Evolutionary conservation across 306 rosid species (phyloP), one percentile per base, ranked within the genome.

Genomic region (Vigna angularis): DNA sequence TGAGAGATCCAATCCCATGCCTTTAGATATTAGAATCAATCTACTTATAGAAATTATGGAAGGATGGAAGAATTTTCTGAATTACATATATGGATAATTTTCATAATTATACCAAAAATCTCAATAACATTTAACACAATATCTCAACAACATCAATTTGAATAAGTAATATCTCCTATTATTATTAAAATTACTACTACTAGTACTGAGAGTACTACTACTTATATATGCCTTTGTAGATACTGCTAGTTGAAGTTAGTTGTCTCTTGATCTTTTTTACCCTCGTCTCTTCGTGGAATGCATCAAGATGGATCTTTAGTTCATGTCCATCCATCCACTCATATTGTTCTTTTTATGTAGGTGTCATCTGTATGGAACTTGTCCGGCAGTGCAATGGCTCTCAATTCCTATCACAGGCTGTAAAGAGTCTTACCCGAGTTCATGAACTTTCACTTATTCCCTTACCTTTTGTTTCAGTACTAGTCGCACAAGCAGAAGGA

Each of bases 401-500:
- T 2, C 74, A 77, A 50, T 86, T 79, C 64, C 72, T 92, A 78
- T 79, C 83, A 66, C 85, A 34, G 74, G 97, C 98, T 63, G 73
- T 84, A 38, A 75, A 71, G 75, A 94, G 95, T 86, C 93, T 92
- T 65, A 22, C 64, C 64, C 81, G 85, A 88, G 93, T 90, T 79
- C 83, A 82, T 70, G 82, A 86, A 71, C 79, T 75, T 79, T 89
- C 90, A 32, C 59, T 45, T 57, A 67, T 77, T 73, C 89, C 93
- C 66, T 75, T 94, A 38, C 98, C 98, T 38, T 81, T 88, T 82
- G 87, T 87, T 76, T 87, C 93, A 14, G 57, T 84, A 49, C 72
- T 89, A 78, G 80, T 90, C 66, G 98, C 95, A 77, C 98, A 90
- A 84, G 98, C 92, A 40, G 91, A 86, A 81, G 98, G 97, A 76